Conservation (phyloP, 139 green algal species). For the Chlorella sp. region DNA sequence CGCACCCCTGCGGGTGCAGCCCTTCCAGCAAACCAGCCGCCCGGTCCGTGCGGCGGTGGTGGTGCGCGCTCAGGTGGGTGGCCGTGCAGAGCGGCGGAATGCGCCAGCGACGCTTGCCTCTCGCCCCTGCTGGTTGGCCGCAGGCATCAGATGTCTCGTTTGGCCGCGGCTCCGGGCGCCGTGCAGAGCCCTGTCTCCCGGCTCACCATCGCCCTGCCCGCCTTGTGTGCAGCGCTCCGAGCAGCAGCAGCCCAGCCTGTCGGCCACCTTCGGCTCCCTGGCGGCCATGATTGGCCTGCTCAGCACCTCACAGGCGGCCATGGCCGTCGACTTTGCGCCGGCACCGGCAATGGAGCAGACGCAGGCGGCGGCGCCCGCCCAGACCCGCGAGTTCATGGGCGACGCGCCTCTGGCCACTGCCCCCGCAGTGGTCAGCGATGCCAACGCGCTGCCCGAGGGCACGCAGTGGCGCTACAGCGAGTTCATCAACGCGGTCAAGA, state of each 20-base stretch:
- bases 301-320: conserved; percentile 27
- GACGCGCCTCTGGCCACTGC: conserved; percentile 32
- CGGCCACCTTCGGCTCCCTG: conserved; percentile 51
- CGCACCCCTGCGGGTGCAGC: conserved; percentile 1
- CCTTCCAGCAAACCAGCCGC: conserved; percentile 3
- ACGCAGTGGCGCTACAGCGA: conserved; percentile 98
- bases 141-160: too few relatives aligned
- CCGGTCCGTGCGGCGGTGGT: neutral
- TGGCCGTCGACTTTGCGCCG: conserved; percentile 60
- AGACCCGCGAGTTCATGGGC: conserved; percentile 43
- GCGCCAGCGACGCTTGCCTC: neutral
- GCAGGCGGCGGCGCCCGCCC: conserved; percentile 13
- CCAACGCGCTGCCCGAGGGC: conserved; percentile 89
- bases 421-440: conserved; percentile 53
- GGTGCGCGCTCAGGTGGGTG: conserved; percentile 15
- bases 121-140: too few relatives aligned
- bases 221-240: neutral
- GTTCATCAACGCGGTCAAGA: conserved; percentile 95
- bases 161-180: neutral
- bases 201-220: neutral
- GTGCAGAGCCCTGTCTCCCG: neutral
- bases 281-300: conserved; percentile 68
- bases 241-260: conserved; percentile 35
- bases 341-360: conserved; percentile 53
- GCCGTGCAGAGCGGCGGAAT: neutral